Conservation (phyloP, 306 rosid species). For the Calophaca sinica region DNA sequence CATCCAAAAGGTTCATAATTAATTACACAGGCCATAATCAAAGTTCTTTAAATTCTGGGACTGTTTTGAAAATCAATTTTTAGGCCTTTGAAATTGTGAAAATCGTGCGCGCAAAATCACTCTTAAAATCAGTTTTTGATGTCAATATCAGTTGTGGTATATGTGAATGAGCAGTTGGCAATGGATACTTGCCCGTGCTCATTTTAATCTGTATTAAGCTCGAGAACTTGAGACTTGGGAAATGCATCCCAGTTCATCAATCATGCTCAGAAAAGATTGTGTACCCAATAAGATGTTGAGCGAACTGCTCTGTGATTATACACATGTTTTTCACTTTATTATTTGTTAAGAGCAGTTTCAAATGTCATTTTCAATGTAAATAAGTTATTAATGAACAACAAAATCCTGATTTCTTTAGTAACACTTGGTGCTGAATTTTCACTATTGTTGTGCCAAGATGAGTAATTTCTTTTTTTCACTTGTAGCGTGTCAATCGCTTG, state of each 20-base stretch:
- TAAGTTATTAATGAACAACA: neutral
- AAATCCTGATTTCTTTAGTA: neutral
- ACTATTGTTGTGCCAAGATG: neutral
- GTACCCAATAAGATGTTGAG: neutral
- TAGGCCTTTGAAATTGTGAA: neutral
- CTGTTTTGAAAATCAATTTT: conserved; percentile 1
- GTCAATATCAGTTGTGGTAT: neutral
- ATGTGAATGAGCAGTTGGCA: neutral
- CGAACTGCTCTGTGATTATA: neutral
- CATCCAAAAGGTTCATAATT: neutral
- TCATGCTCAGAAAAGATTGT: neutral
- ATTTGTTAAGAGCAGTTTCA: neutral
- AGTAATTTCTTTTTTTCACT: neutral
- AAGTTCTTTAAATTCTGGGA: neutral
- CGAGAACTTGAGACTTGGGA: no score
- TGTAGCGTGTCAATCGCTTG: neutral
- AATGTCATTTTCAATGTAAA: neutral
- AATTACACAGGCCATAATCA: neutral
- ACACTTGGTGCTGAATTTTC: conserved; percentile 13
- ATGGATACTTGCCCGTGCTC: neutral
- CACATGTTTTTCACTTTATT: neutral
- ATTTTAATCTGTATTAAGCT: neutral
- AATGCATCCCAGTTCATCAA: no score
- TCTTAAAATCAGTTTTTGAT: neutral
- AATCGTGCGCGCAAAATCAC: neutral